These are phyloP conservation scores for Candida maltosa DNA, from an alignment of 805 yeast species.

Conservation along the genomic window DNA sequence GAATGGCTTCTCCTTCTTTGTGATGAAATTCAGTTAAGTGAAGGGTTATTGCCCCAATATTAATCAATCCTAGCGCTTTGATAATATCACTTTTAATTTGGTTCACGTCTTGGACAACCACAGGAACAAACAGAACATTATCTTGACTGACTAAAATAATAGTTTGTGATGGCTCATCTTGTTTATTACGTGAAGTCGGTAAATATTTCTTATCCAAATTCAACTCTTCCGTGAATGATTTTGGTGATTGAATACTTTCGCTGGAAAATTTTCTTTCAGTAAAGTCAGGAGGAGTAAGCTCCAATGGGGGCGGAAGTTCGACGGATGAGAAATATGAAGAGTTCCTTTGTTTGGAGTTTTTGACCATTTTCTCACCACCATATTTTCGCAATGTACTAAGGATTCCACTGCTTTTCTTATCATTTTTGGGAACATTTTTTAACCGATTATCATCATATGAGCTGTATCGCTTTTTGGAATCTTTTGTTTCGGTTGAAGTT, in stretches of 20 bases:
- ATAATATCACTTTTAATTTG: conserved; percentile 11
- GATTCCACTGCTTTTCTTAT: conserved; percentile 26
- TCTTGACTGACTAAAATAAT: conserved; percentile 58
- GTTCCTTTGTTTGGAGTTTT: conserved; percentile 1
- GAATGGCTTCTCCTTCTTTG: conserved; percentile 53
- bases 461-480: neutral
- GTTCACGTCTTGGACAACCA: conserved; percentile 23
- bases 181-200: conserved; percentile 15
- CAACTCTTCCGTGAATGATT: neutral
- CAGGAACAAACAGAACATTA: conserved; percentile 49
- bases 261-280: neutral
- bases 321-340: conserved; percentile 3
- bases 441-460: neutral
- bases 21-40: conserved; percentile 71
- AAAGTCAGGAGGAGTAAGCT: neutral
- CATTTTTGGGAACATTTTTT: neutral
- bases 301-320: conserved; percentile 4
- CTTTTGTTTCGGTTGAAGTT: conserved; percentile 21
- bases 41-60: conserved; percentile 32
- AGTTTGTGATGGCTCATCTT: neutral
- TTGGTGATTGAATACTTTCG: conserved; percentile 1
- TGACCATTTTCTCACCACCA: conserved; percentile 17
- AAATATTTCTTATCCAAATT: conserved; percentile 21
- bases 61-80: conserved; percentile 31
- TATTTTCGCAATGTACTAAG: conserved; percentile 39